Evolutionary conservation across 768 basidiomycete genomes (phyloP).

Genomic region (Leccinum olivaceopallidum): DNA sequence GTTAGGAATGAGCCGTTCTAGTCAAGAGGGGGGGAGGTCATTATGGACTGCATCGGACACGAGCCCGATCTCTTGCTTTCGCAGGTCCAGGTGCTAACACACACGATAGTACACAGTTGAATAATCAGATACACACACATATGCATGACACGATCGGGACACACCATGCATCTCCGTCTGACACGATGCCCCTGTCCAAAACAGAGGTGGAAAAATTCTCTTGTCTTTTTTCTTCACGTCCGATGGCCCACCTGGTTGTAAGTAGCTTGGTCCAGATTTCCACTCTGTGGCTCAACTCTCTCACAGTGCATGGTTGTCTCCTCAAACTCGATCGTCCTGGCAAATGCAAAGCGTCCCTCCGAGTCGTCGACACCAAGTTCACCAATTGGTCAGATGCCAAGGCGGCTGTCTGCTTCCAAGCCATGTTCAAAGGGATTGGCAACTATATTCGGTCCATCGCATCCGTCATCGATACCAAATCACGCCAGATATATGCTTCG

Average conservation of each 20-base stretch:
- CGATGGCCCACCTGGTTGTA: conserved; percentile 46
- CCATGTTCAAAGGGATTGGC: conserved; percentile 62
- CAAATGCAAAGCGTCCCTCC: conserved; percentile 49
- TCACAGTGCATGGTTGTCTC: conserved; percentile 60
- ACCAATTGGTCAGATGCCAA: conserved; percentile 65
- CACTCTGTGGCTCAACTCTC: conserved; percentile 7
- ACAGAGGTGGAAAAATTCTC: conserved; percentile 47
- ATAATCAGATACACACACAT: too few species aligned
- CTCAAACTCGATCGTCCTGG: conserved; percentile 56
- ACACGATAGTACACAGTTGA: too few species aligned
- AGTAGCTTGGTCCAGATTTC: conserved; percentile 25
- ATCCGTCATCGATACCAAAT: conserved; percentile 44
- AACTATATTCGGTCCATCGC: conserved; percentile 51
- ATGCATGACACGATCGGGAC: too few species aligned
- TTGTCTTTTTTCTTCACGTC: conserved; percentile 46
- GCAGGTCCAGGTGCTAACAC: too few species aligned
- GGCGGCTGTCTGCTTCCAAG: conserved; percentile 62
- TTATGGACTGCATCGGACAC: too few species aligned
- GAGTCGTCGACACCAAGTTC: conserved; percentile 61
- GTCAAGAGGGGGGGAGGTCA: too few species aligned
- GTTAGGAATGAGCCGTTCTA: too few species aligned
- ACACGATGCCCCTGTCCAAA: conserved; percentile 35
- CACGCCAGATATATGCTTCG: conserved; percentile 27
- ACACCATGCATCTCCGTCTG: too few species aligned
- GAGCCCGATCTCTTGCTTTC: too few species aligned